These are phyloP conservation scores for Xylaria arbuscula DNA, from an alignment of 2,329 filamentous ascomycete species.

Conservation along the genomic window DNA sequence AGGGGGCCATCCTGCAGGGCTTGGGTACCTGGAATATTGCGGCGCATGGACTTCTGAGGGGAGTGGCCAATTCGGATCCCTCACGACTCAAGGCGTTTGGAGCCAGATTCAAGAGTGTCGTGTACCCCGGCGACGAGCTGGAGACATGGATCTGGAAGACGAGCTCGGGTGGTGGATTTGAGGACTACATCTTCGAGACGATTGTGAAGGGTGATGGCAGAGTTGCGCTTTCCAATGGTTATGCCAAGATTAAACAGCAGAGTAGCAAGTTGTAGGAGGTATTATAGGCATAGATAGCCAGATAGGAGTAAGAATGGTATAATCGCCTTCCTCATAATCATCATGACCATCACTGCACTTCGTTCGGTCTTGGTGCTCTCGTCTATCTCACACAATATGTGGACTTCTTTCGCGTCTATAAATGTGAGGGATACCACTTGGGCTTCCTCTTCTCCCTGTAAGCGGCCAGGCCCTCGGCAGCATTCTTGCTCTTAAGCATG, in stretches of 20 bases:
- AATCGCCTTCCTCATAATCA: background rate
- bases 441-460: conserved; percentile 50
- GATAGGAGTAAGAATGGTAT: background rate
- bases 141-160: conserved; percentile 58
- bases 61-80: conserved; percentile 56
- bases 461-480: conserved; percentile 24
- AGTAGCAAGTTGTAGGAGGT: conserved; percentile 45
- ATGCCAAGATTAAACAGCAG: conserved; percentile 47
- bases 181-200: conserved; percentile 56
- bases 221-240: conserved; percentile 54
- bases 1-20: conserved; percentile 59
- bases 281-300: background rate
- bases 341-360: conserved; percentile 27
- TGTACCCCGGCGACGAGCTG: conserved; percentile 59
- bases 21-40: conserved; percentile 61
- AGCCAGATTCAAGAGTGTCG: conserved; percentile 58
- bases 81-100: conserved; percentile 56
- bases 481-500: conserved; percentile 29
- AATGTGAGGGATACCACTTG: conserved; percentile 42
- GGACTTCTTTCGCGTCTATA: conserved; percentile 6
- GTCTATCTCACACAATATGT: conserved; percentile 15
- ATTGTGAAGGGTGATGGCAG: conserved; percentile 48
- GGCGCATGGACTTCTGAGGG: conserved; percentile 56
- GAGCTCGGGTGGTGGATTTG: conserved; percentile 48
- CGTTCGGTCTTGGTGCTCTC: conserved; percentile 43